Conservation (phyloP, 148 eudicot species). For the Vaccinium macrocarpon region DNA sequence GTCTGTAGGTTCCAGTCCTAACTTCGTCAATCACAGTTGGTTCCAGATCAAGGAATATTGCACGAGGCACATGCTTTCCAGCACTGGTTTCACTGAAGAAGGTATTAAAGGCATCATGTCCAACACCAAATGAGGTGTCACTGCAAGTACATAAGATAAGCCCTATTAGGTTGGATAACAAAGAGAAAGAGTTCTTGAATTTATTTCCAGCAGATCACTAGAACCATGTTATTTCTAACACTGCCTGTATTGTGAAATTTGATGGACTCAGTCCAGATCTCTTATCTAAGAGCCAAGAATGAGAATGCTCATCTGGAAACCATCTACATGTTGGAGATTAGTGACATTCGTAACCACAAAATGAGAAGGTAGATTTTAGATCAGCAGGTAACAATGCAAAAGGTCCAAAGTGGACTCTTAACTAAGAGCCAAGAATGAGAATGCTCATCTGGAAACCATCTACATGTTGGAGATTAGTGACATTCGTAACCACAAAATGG, state of each 20-base stretch:
- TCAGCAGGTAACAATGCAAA: not conserved
- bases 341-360: not conserved
- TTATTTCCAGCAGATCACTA: not conserved
- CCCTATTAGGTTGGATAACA: not conserved
- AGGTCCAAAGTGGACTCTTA: not conserved
- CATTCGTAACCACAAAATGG: not conserved
- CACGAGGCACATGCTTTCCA: constrained; percentile 39
- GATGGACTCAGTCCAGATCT: not conserved
- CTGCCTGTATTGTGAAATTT: not conserved
- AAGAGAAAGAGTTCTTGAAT: not conserved
- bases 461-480: not conserved
- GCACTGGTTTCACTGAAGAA: constrained; percentile 36
- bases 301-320: not conserved
- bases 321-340: not conserved
- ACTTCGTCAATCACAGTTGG: constrained; percentile 43
- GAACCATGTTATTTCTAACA: not conserved
- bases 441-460: not conserved
- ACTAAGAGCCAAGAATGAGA: not conserved
- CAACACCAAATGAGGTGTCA: constrained; percentile 27
- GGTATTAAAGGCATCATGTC: constrained; percentile 34
- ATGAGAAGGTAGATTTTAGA: not conserved
- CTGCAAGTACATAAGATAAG: constrained; percentile 17
- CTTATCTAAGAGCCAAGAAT: not conserved
- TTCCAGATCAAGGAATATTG: constrained; percentile 37
- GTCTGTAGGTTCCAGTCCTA: constrained; percentile 33